Conservation (phyloP, 1,284 basidiomycete species). For the Cutaneotrichosporon sp. region DNA sequence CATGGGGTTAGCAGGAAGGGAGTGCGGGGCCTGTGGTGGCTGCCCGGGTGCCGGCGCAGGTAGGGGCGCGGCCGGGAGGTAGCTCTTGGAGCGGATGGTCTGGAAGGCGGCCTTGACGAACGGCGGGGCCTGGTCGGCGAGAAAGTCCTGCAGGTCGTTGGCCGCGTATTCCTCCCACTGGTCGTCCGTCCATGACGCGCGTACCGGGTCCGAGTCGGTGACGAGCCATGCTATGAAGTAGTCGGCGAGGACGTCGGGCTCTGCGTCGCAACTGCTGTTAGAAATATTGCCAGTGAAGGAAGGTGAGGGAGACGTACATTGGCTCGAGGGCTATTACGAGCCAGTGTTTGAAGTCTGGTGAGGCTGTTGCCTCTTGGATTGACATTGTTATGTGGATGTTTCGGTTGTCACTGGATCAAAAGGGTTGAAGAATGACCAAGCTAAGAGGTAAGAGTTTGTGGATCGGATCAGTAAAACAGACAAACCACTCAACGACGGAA, state of each 20-base stretch:
- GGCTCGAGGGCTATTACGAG: constrained; percentile 78
- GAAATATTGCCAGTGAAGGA: background rate
- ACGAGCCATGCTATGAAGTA: constrained; percentile 86
- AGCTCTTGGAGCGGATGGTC: constrained; percentile 75
- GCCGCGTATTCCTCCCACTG: constrained; percentile 75
- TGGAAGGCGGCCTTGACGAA: constrained; percentile 85
- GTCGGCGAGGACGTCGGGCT: constrained; percentile 87
- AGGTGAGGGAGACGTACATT: constrained; percentile 60
- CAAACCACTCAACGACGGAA: background rate
- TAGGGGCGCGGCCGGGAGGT: constrained; percentile 54
- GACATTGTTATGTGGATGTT: background rate
- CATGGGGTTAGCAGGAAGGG: constrained; percentile 15
- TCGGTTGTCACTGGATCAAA: background rate
- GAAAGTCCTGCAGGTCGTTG: constrained; percentile 81
- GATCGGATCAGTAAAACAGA: background rate
- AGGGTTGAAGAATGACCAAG: background rate
- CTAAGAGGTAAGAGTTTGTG: background rate
- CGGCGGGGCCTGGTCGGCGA: constrained; percentile 75
- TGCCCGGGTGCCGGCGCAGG: constrained; percentile 5
- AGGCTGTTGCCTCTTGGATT: constrained; percentile 35
- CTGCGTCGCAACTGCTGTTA: constrained; percentile 80
- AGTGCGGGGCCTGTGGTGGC: constrained; percentile 1
- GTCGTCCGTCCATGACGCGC: constrained; percentile 65
- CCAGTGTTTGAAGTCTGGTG: constrained; percentile 60
- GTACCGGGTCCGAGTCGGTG: constrained; percentile 60